Conservation (phyloP, 176 grass and related monocot genomes). For the Zoysia pacifica region DNA sequence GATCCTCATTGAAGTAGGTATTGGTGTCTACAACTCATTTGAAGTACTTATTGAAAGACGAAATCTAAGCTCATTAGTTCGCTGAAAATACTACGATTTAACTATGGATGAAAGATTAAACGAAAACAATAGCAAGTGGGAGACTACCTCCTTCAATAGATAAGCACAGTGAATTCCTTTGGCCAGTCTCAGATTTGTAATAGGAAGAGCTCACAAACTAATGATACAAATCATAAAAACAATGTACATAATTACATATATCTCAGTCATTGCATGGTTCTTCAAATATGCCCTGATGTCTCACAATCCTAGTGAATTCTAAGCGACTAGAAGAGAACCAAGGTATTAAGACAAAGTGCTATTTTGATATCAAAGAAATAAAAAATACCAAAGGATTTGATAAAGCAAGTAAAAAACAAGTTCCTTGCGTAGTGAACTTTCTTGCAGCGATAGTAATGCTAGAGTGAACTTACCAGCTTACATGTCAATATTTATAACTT, state of each 20-base stretch:
- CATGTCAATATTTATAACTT: conserved; percentile 34
- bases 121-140: background rate
- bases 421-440: conserved; percentile 1
- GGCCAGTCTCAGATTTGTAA: background rate
- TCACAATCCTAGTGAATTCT: background rate
- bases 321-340: background rate
- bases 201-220: background rate
- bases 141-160: background rate
- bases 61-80: background rate
- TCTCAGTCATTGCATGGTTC: conserved; percentile 22
- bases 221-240: background rate
- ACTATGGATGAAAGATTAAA: background rate
- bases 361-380: conserved; percentile 8
- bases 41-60: background rate
- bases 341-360: conserved; percentile 3
- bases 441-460: background rate
- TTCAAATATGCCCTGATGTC: background rate
- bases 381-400: conserved; percentile 9
- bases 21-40: too few relatives aligned
- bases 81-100: background rate
- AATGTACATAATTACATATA: background rate
- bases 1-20: too few relatives aligned
- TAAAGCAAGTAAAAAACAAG: background rate
- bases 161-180: background rate
- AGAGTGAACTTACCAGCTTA: conserved; percentile 46